Evolutionary conservation across 2,329 filamentous ascomycete genomes (phyloP).

Genomic region (Fusarium metavorans): DNA sequence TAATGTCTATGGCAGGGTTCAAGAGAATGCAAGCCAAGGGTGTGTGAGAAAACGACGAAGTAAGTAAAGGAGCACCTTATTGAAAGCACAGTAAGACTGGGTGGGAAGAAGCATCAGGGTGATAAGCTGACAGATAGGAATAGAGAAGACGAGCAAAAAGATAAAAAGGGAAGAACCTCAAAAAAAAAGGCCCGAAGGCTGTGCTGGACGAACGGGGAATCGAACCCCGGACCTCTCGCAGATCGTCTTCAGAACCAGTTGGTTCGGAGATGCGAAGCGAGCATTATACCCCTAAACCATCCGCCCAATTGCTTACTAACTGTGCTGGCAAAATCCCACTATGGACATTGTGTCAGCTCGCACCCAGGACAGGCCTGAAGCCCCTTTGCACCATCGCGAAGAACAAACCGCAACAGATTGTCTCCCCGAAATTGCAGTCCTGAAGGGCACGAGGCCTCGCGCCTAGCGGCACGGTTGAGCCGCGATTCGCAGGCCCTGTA

Average conservation of each 20-base stretch:
- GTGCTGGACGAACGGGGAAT: background rate
- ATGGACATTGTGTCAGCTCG: background rate
- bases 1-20: background rate
- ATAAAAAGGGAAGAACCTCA: background rate
- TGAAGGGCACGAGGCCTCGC: too few species aligned
- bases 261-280: background rate
- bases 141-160: background rate
- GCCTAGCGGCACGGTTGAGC: background rate
- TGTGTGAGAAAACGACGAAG: background rate
- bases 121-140: background rate
- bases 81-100: background rate
- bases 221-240: constrained; percentile 2
- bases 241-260: background rate
- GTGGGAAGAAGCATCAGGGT: background rate
- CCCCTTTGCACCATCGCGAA: background rate
- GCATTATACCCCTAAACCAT: constrained; percentile 3
- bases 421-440: too few species aligned
- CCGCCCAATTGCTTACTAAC: background rate
- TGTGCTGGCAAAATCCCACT: background rate
- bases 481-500: background rate
- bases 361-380: too few species aligned
- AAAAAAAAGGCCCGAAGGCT: background rate
- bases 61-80: background rate
- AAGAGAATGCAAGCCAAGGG: background rate
- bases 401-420: background rate